Evolutionary conservation across 202 grass and related monocot genomes (phyloP).

Genomic region (Schoenoplectus triqueter): DNA sequence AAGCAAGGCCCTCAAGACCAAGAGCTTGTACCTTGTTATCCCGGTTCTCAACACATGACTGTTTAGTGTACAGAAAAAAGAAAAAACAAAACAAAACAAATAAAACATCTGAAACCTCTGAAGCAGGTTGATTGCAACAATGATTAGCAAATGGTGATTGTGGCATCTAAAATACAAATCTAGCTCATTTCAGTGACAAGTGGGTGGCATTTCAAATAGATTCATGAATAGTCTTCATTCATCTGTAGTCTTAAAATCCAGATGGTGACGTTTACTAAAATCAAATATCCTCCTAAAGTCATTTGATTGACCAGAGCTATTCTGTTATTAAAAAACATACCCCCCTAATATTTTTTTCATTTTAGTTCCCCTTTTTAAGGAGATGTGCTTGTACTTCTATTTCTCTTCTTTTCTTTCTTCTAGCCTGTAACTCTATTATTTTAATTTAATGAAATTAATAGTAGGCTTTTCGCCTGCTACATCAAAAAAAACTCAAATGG

Average conservation of each 20-base stretch:
- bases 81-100: neutral
- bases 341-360: neutral
- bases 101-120: neutral
- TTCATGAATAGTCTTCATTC: neutral
- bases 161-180: neutral
- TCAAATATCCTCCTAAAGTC: neutral
- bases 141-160: neutral
- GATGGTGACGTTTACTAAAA: neutral
- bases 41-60: slow-evolving; percentile 78
- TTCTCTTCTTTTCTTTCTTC: no score
- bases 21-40: slow-evolving; percentile 79
- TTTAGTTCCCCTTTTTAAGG: neutral
- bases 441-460: no score
- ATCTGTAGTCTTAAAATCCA: slow-evolving; percentile 9
- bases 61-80: slow-evolving; percentile 35
- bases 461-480: no score
- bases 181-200: slow-evolving; percentile 15
- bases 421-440: no score
- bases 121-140: neutral
- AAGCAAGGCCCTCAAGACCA: slow-evolving; percentile 84
- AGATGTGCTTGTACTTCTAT: no score
- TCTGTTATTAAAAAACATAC: neutral
- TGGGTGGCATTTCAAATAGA: slow-evolving; percentile 3
- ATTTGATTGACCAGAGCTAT: neutral
- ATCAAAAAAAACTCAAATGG: neutral